Evolutionary conservation across 164 flowering plant genomes (phyloP).

Genomic region (Cinnamomum chago): DNA sequence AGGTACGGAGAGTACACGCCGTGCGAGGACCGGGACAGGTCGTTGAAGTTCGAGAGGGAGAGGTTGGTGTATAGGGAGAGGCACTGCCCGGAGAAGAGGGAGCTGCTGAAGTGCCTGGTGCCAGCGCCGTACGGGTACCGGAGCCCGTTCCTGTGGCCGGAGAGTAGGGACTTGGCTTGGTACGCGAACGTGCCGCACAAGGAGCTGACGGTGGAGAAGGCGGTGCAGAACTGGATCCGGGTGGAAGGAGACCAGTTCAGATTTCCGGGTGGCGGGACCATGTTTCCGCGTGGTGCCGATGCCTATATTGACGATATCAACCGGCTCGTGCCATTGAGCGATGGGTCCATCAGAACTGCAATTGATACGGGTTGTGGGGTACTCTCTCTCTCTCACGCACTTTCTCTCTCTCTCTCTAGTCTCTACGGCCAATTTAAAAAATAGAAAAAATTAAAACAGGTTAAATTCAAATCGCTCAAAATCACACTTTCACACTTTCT

Average conservation of each 20-base stretch:
- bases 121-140: conserved; percentile 82
- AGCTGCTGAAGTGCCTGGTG: conserved; percentile 50
- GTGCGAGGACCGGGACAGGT: conserved; percentile 65
- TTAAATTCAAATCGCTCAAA: too few species aligned
- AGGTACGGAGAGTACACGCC: conserved; percentile 74
- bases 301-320: conserved; percentile 86
- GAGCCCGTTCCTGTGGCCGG: conserved; percentile 80
- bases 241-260: conserved; percentile 63
- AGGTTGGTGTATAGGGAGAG: conserved; percentile 68
- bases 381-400: background rate
- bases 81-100: conserved; percentile 64
- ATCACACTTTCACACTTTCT: too few species aligned
- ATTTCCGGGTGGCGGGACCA: conserved; percentile 98
- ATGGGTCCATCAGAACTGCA: conserved; percentile 85
- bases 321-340: conserved; percentile 57
- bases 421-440: background rate
- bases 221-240: conserved; percentile 87
- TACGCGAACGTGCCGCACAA: conserved; percentile 85
- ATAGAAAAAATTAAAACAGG: too few species aligned
- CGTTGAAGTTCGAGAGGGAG: conserved; percentile 51
- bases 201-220: conserved; percentile 80
- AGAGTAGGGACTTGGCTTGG: conserved; percentile 77
- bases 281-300: conserved; percentile 90
- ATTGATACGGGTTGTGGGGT: conserved; percentile 99
- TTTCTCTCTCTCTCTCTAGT: background rate